A percentile compares a stretch with the other conserved stretches of the same genome.
Conservation (phyloP, 106 monocot genomes). For the Allium fistulosum region DNA sequence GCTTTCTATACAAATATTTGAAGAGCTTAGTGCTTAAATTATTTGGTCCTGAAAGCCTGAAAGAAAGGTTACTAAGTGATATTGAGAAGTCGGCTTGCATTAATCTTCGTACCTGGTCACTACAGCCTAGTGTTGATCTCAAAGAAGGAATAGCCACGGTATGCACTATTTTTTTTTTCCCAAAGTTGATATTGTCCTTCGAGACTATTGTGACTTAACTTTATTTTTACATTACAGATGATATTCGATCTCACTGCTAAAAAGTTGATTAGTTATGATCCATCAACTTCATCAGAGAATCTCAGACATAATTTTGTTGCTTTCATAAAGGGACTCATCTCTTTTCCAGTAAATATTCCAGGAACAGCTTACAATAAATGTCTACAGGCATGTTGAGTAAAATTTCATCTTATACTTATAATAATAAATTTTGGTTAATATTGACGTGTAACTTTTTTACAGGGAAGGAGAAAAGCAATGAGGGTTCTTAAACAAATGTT, state of each 20-base stretch:
- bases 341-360: slow-evolving; percentile 44
- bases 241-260: slow-evolving; percentile 69
- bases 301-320: slow-evolving; percentile 40
- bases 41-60: slow-evolving; percentile 48
- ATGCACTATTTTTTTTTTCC: not conserved
- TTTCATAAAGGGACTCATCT: slow-evolving; percentile 51
- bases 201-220: not conserved
- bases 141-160: slow-evolving; percentile 47
- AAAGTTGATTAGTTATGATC: slow-evolving; percentile 52
- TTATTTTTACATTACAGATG: slow-evolving; percentile 27
- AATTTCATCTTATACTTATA: too few species aligned
- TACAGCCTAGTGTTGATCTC: slow-evolving; percentile 23
- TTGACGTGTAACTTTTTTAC: not conserved
- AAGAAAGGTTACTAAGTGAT: slow-evolving; percentile 26
- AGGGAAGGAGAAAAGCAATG: slow-evolving; percentile 57
- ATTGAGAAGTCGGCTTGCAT: slow-evolving; percentile 20
- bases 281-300: slow-evolving; percentile 14
- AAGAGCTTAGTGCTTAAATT: slow-evolving; percentile 46
- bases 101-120: slow-evolving; percentile 32
- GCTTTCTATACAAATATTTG: slow-evolving; percentile 61
- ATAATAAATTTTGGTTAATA: not conserved
- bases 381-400: slow-evolving; percentile 22
- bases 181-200: not conserved
- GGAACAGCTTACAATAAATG: slow-evolving; percentile 54
- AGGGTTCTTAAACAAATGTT: slow-evolving; percentile 36